A percentile compares a stretch with the other conserved stretches of the same genome.
phyloP scores from a whole-genome alignment of 768 basidiomycete species.

The Tulasnella sp. region DNA sequence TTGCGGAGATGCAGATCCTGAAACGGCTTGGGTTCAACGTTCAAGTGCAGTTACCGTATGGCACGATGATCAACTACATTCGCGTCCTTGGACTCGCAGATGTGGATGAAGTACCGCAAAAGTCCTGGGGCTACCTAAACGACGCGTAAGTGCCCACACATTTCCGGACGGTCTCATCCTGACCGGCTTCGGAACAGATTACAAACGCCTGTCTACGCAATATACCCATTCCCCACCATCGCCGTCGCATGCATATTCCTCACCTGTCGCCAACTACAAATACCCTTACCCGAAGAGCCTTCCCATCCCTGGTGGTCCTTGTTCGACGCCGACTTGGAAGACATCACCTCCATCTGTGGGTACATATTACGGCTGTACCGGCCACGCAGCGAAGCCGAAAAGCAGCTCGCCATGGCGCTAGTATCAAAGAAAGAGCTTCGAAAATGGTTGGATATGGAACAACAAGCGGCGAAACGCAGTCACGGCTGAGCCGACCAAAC shows the following conservation, averaged over 20 bases:
- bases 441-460: conserved; percentile 57
- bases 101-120: conserved; percentile 58
- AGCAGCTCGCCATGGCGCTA: conserved; percentile 31
- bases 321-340: conserved; percentile 87
- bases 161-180: conserved; percentile 3
- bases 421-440: conserved; percentile 71
- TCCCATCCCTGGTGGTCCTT: conserved; percentile 86
- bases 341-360: conserved; percentile 80
- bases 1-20: conserved; percentile 94
- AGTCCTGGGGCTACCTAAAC: conserved; percentile 92
- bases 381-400: conserved; percentile 34
- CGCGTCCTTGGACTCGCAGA: conserved; percentile 78
- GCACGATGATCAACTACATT: conserved; percentile 89
- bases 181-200: conserved; percentile 45
- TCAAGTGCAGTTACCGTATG: conserved; percentile 86
- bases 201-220: conserved; percentile 86
- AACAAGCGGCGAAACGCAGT: neutral
- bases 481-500: neutral
- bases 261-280: conserved; percentile 57
- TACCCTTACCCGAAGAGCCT: conserved; percentile 63
- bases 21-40: conserved; percentile 95
- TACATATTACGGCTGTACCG: conserved; percentile 75
- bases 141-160: conserved; percentile 63
- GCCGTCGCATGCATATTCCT: conserved; percentile 86
- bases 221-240: conserved; percentile 83